A percentile compares a stretch with the other conserved stretches of the same genome.
Evolutionary conservation across 805 yeast species (phyloP).

Genomic region (Grigorovia transvaalensis): DNA sequence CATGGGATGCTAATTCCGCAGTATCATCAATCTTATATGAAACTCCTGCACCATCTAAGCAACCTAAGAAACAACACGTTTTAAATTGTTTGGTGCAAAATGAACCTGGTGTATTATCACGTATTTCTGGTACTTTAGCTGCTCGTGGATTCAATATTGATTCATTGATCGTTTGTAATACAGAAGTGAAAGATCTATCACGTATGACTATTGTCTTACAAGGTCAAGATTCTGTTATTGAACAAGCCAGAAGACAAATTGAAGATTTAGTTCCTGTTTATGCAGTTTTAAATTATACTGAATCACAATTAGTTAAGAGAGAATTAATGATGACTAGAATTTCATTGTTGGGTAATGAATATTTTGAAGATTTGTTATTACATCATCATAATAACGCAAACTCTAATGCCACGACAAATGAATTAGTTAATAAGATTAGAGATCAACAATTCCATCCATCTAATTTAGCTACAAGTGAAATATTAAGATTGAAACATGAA

Average conservation of each 20-base stretch:
- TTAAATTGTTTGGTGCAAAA: slow-evolving; percentile 95
- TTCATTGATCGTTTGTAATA: slow-evolving; percentile 90
- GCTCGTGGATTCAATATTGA: slow-evolving; percentile 98
- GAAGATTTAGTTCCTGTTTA: slow-evolving; percentile 97
- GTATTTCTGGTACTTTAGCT: slow-evolving; percentile 90
- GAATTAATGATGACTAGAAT: slow-evolving; percentile 88
- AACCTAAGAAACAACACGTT: slow-evolving; percentile 75
- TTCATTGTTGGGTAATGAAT: slow-evolving; percentile 93
- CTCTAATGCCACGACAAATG: slow-evolving; percentile 22
- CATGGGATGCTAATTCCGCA: slow-evolving; percentile 94
- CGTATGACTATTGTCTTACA: slow-evolving; percentile 93
- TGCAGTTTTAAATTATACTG: slow-evolving; percentile 90
- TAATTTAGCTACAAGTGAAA: slow-evolving; percentile 82
- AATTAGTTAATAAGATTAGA: slow-evolving; percentile 19
- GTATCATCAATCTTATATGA: slow-evolving; percentile 92
- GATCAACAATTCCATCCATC: slow-evolving; percentile 67
- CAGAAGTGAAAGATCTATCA: slow-evolving; percentile 89
- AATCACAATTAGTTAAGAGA: slow-evolving; percentile 81
- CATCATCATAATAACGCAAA: slow-evolving; percentile 43
- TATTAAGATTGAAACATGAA: slow-evolving; percentile 84
- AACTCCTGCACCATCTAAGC: slow-evolving; percentile 48
- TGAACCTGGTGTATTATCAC: slow-evolving; percentile 94
- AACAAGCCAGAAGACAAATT: slow-evolving; percentile 95
- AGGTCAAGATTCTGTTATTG: slow-evolving; percentile 93
- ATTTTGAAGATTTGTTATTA: slow-evolving; percentile 86